Evolutionary conservation across 2,329 filamentous ascomycete genomes (phyloP).

Genomic region (Tolypocladium sp.): DNA sequence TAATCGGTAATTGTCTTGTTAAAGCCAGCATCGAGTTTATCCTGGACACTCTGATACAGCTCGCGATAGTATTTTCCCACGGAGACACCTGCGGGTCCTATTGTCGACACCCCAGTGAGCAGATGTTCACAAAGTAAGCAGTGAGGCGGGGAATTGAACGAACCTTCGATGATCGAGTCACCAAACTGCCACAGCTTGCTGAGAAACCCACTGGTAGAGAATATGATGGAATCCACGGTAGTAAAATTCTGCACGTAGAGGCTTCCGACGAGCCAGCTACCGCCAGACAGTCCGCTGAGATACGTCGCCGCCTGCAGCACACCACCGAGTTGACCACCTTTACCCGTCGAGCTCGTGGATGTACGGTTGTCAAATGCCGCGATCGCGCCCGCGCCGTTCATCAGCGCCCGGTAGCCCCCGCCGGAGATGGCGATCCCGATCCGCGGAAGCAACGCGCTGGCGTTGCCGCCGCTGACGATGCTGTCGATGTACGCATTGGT

Average conservation of each 20-base stretch:
- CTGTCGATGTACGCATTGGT: slow-evolving; percentile 7
- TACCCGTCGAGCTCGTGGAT: slow-evolving; percentile 38
- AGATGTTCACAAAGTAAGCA: background rate
- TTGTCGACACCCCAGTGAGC: background rate
- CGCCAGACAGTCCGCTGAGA: slow-evolving; percentile 63
- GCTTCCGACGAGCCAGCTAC: slow-evolving; percentile 67
- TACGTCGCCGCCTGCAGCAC: slow-evolving; percentile 70
- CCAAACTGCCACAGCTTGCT: slow-evolving; percentile 26
- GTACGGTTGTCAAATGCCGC: slow-evolving; percentile 66
- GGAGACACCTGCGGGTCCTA: slow-evolving; percentile 14
- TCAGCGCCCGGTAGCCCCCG: slow-evolving; percentile 68
- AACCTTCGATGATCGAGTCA: slow-evolving; percentile 25
- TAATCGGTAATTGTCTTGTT: slow-evolving; percentile 65
- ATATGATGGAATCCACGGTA: slow-evolving; percentile 38
- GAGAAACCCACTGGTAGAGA: slow-evolving; percentile 13
- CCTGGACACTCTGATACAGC: slow-evolving; percentile 46
- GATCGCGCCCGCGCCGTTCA: slow-evolving; percentile 67
- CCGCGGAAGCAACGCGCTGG: slow-evolving; percentile 20
- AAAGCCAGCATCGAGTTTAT: slow-evolving; percentile 50
- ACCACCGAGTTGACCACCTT: slow-evolving; percentile 47
- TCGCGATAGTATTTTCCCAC: slow-evolving; percentile 48
- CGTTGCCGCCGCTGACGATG: slow-evolving; percentile 2
- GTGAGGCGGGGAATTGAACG: background rate
- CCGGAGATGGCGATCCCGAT: slow-evolving; percentile 68
- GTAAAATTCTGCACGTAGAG: slow-evolving; percentile 71